Evolutionary conservation across 2,329 filamentous ascomycete species (phyloP).

Genomic region (Pseudogymnoascus sp.): DNA sequence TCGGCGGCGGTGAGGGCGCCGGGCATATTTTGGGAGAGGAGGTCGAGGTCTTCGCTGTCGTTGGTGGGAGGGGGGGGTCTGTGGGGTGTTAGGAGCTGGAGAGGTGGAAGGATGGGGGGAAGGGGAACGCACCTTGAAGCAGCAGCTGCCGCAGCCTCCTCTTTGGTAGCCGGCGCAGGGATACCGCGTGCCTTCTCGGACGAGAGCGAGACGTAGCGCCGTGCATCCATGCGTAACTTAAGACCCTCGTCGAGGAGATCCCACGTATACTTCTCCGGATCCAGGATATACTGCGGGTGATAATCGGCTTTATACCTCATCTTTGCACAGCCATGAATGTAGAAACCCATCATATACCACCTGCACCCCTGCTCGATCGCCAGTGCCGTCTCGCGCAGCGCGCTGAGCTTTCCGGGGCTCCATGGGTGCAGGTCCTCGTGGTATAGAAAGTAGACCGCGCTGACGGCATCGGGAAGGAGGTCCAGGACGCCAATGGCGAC

Average conservation of each 20-base stretch:
- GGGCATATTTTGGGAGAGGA: constrained; percentile 59
- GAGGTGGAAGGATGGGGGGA: too few relatives aligned
- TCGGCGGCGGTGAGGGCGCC: constrained; percentile 51
- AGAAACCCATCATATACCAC: constrained; percentile 72
- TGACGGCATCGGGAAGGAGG: constrained; percentile 67
- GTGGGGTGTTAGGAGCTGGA: background rate
- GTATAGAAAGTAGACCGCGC: constrained; percentile 78
- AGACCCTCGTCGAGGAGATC: constrained; percentile 44
- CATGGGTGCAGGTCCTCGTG: constrained; percentile 63
- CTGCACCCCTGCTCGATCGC: constrained; percentile 61
- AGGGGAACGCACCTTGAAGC: background rate
- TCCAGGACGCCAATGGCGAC: constrained; percentile 72
- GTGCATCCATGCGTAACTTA: constrained; percentile 38
- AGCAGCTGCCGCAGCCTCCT: background rate
- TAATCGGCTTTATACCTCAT: constrained; percentile 84
- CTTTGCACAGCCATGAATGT: constrained; percentile 73
- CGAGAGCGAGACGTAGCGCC: constrained; percentile 20
- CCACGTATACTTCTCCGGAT: constrained; percentile 59
- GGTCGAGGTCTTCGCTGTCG: constrained; percentile 27
- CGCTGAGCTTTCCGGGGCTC: constrained; percentile 67
- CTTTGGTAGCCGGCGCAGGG: background rate
- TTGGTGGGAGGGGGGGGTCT: background rate
- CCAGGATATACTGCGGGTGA: constrained; percentile 63
- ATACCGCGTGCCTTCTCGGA: background rate
- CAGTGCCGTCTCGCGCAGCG: constrained; percentile 63